A percentile compares a stretch with the other conserved stretches of the same genome.
Evolutionary conservation across 2,329 filamentous ascomycete species (phyloP).

Genomic region (Apiospora rasikravindrae): DNA sequence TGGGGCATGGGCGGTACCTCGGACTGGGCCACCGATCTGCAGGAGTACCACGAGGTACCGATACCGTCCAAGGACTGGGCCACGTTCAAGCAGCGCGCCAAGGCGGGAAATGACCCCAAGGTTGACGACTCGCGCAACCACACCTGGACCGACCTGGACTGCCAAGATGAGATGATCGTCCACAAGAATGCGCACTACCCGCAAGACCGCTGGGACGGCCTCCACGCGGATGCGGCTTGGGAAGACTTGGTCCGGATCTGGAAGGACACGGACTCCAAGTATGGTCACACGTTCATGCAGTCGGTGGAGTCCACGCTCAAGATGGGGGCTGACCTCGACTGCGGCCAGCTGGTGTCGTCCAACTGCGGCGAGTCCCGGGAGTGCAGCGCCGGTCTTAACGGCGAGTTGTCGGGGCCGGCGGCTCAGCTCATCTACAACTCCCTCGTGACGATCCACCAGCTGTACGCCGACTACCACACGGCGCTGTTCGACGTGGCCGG

Average conservation of each 20-base stretch:
- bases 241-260: slow-evolving; percentile 32
- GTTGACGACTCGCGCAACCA: slow-evolving; percentile 24
- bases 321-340: background rate
- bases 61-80: slow-evolving; percentile 25
- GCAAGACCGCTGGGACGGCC: slow-evolving; percentile 31
- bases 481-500: slow-evolving; percentile 25
- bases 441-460: slow-evolving; percentile 24
- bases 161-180: background rate
- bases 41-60: slow-evolving; percentile 31
- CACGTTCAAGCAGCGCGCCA: slow-evolving; percentile 24
- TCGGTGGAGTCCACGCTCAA: slow-evolving; percentile 24
- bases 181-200: background rate
- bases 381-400: slow-evolving; percentile 17
- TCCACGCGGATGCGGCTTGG: slow-evolving; percentile 36
- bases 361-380: slow-evolving; percentile 22
- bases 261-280: slow-evolving; percentile 24
- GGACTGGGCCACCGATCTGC: slow-evolving; percentile 36
- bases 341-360: background rate
- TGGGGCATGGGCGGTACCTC: slow-evolving; percentile 30
- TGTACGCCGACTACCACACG: slow-evolving; percentile 26
- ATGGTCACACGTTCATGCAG: slow-evolving; percentile 24
- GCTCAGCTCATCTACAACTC: slow-evolving; percentile 31
- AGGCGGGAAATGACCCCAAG: slow-evolving; percentile 19
- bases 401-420: slow-evolving; percentile 24
- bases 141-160: slow-evolving; percentile 25